Percentiles rank a stretch among this genome's conserved stretches.
phyloP scores from a whole-genome alignment of 306 rosid species.

The Abrus pulchellus region DNA sequence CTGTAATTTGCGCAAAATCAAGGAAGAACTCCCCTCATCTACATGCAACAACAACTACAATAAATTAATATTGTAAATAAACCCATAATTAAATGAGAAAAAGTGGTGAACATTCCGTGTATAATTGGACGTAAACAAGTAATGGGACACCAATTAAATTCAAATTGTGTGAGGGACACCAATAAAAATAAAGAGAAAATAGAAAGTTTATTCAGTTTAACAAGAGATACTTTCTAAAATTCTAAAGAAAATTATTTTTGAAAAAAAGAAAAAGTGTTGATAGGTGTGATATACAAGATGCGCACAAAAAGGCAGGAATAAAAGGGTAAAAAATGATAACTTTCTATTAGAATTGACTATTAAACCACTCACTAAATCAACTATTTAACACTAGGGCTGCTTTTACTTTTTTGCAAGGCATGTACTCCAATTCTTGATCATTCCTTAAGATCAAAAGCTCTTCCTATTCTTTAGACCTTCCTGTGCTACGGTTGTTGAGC shows the following conservation, averaged over 20 bases:
- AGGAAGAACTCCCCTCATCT: constrained; percentile 39
- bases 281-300: constrained; percentile 7
- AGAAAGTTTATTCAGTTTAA: constrained; percentile 8
- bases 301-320: background rate
- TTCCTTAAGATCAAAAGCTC: background rate
- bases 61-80: constrained; percentile 9
- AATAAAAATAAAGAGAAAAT: constrained; percentile 21
- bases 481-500: background rate
- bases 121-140: constrained; percentile 2
- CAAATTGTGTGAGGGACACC: constrained; percentile 5
- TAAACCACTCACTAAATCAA: background rate
- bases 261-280: background rate
- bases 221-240: constrained; percentile 1
- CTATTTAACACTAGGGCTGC: background rate
- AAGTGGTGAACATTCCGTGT: constrained; percentile 1
- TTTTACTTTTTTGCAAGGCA: background rate
- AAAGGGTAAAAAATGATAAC: background rate
- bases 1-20: constrained; percentile 29
- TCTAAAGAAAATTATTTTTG: background rate
- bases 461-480: constrained; percentile 27
- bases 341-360: constrained; percentile 27
- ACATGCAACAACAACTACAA: constrained; percentile 36
- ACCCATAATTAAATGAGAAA: constrained; percentile 27
- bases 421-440: constrained; percentile 28
- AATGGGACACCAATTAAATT: constrained; percentile 20